These are phyloP conservation scores for Aspergillus haitiensis DNA, from an alignment of 495 filamentous ascomycete genomes.

Conservation along the genomic window DNA sequence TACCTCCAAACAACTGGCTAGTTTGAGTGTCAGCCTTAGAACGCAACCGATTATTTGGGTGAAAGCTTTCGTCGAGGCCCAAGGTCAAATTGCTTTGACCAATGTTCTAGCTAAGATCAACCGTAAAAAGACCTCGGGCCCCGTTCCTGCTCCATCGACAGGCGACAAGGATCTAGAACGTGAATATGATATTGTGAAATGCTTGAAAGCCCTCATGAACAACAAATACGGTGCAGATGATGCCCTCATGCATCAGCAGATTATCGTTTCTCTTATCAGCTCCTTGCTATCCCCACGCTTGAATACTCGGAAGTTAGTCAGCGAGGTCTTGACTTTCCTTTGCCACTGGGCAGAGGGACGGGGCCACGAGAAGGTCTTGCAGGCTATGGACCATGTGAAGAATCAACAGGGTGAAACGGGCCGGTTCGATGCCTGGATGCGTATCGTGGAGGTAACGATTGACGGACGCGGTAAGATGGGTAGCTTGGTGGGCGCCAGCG, in stretches of 20 bases:
- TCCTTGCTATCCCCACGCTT: conserved; percentile 86
- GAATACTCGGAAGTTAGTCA: conserved; percentile 91
- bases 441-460: conserved; percentile 94
- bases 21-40: conserved; percentile 87
- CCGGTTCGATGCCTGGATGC: conserved; percentile 98
- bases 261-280: conserved; percentile 83
- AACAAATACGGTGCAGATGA: conserved; percentile 98
- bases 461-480: conserved; percentile 99
- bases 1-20: conserved; percentile 84
- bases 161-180: conserved; percentile 86
- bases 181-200: conserved; percentile 98
- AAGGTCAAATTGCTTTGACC: conserved; percentile 94
- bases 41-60: conserved; percentile 98
- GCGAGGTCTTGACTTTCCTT: conserved; percentile 93
- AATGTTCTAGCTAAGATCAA: conserved; percentile 94
- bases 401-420: conserved; percentile 87
- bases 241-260: conserved; percentile 85
- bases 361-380: conserved; percentile 91
- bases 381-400: conserved; percentile 91
- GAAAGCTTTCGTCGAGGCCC: conserved; percentile 92
- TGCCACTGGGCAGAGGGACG: conserved; percentile 95
- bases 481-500: conserved; percentile 91
- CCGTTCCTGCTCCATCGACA: conserved; percentile 60
- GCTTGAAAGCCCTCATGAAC: conserved; percentile 95
- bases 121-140: conserved; percentile 74